Base-by-base conservation (phyloP, 2,329 filamentous ascomycete genomes). In the Cladosporium sp. region DNA sequence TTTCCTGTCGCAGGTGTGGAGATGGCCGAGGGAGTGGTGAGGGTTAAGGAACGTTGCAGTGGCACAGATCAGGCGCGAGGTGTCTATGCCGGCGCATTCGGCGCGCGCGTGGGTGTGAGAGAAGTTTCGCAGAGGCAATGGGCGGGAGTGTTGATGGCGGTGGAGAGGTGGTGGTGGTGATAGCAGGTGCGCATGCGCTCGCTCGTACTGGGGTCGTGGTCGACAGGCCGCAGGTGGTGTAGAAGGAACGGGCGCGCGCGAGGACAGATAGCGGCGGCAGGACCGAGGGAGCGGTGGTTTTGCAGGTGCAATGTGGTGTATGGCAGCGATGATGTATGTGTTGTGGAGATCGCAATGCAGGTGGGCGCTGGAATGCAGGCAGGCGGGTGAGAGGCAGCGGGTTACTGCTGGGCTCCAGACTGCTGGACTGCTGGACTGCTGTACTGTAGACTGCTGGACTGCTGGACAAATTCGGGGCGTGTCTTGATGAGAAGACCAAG, bases 31-130 rank as follows among this genome's bases (percentile, higher is more conserved):
- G 21, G 51, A 28, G 14, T 21, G 61, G 28, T 44, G 36, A 44
- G 55, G 55, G 55, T 65, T 60, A 65, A 60, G 58, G 47, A 59
- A 65, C 64, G 55, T 65, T 60, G 64, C 55, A 55, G 51, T 59
- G 47, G 26, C 64, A 60, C 55, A 54, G 32, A 32, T 60, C 44
- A 5, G 41, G 26, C 32, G 54, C 30, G 44, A 34, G 49, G 15
- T 54, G 57, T 65, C 49, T 65, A 52, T 60, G 57, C 44, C 64
- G 44, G 64, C 64, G 64, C 64, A 65, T 65, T 65, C 64, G 64
- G 64, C 64, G 57, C 47, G 55, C 64, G 57, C 14, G 47, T 26
- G 44, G 38, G 44, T 26, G 47, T 30, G 36, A 47, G 18, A 65
- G 38, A 52, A 32, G 26, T 8, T 36, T 55, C 51, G 61, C 61